These are phyloP conservation scores for Aspergillus steynii DNA, from an alignment of 495 filamentous ascomycete genomes.

Conservation along the genomic window DNA sequence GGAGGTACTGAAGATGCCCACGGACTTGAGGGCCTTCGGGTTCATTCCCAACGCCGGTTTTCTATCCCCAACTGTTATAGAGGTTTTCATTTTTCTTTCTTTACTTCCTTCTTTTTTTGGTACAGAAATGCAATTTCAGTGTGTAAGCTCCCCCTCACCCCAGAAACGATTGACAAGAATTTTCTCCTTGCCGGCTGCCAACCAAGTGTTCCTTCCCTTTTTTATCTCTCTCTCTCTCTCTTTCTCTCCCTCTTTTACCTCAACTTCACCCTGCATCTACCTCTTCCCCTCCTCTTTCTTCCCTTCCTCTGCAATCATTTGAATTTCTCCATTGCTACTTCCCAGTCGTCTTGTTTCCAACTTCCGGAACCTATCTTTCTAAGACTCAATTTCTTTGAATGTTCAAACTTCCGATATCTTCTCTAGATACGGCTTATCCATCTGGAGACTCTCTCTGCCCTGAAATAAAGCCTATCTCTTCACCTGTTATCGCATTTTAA, in stretches of 20 bases:
- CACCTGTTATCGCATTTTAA: conserved; percentile 22
- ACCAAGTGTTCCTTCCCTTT: background rate
- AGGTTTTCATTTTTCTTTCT: no score
- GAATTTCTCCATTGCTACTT: conserved; percentile 19
- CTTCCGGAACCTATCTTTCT: conserved; percentile 10
- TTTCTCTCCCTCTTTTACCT: background rate
- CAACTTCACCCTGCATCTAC: background rate
- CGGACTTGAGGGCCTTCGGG: no score
- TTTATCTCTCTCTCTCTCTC: background rate
- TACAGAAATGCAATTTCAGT: no score
- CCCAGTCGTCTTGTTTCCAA: conserved; percentile 8
- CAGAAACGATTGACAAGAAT: background rate
- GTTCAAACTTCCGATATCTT: conserved; percentile 19
- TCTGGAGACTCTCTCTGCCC: conserved; percentile 10
- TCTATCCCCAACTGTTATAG: no score
- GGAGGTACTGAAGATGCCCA: no score
- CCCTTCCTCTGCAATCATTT: conserved; percentile 9
- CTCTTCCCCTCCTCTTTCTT: conserved; percentile 19
- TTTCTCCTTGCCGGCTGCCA: background rate
- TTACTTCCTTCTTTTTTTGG: no score
- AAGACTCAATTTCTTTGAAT: conserved; percentile 3
- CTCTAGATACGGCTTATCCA: conserved; percentile 29
- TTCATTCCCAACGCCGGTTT: no score
- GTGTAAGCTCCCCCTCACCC: background rate
- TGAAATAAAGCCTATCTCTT: conserved; percentile 12